Percentiles rank a stretch among this genome's conserved stretches.
phyloP scores from a whole-genome alignment of 75 land plant genomes.

The Pinus taeda region DNA sequence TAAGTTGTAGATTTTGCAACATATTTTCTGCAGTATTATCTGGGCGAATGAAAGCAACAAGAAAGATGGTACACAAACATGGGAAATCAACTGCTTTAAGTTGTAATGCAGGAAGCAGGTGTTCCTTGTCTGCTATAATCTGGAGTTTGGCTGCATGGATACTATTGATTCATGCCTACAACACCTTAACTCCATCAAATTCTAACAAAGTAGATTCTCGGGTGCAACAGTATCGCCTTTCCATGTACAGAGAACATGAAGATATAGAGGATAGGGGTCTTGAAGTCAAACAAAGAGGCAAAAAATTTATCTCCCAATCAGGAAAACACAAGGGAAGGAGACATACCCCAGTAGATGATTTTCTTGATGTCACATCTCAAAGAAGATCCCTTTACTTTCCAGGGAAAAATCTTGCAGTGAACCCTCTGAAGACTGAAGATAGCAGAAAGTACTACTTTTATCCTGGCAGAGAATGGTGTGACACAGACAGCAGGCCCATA shows the following conservation, averaged over 20 bases:
- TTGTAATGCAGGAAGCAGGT: constrained; percentile 72
- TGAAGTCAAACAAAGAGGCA: constrained; percentile 44
- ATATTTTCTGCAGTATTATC: constrained; percentile 7
- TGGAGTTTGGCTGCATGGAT: constrained; percentile 80
- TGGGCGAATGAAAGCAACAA: constrained; percentile 8
- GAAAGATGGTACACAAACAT: constrained; percentile 60
- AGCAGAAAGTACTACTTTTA: constrained; percentile 50
- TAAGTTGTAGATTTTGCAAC: too few species aligned
- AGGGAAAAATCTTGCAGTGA: constrained; percentile 46
- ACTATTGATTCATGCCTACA: constrained; percentile 62
- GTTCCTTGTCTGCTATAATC: constrained; percentile 48
- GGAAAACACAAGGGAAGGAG: constrained; percentile 42
- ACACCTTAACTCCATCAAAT: constrained; percentile 32
- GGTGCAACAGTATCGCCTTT: constrained; percentile 21
- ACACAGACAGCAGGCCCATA: constrained; percentile 86
- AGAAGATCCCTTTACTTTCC: constrained; percentile 68
- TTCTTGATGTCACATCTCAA: constrained; percentile 65
- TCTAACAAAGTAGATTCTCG: constrained; percentile 13
- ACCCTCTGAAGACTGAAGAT: constrained; percentile 44
- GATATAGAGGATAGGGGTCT: constrained; percentile 61
- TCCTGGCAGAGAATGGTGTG: constrained; percentile 88
- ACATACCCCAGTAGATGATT: constrained; percentile 57
- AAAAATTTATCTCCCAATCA: constrained; percentile 41
- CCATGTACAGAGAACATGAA: constrained; percentile 41
- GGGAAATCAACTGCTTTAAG: constrained; percentile 58